Evolutionary conservation across 2,329 filamentous ascomycete species (phyloP), one percentile per base, ranked within the genome.

Genomic region (Aureobasidium sp.): DNA sequence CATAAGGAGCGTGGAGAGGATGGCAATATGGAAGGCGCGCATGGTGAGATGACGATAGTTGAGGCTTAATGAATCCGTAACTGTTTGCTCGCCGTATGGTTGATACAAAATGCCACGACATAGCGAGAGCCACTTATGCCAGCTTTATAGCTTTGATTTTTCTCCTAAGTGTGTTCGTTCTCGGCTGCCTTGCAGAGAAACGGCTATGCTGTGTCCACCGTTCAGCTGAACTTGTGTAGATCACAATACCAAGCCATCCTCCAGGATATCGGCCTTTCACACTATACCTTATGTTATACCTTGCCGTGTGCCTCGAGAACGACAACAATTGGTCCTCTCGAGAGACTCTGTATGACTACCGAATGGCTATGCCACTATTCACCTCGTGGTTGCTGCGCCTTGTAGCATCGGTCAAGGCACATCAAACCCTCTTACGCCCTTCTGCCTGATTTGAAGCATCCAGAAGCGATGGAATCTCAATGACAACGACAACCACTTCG

Each of bases 161-260:
- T 9, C 15, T n/a, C 22, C 42, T 11, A 45, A 14, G 15, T 12
- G 6, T 47, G 12, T 29, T 42, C 7, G 37, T 12, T 12, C 14
- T 12, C 19, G 24, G 31, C 29, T 15, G 2, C 24, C 3, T 56
- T 17, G 37, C 5, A 22, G n/a, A 19, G 11, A 11, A 56, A 56
- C 27, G 52, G 39, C 4, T 9, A 11, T 56, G 24, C n/a, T 45
- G 19, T 14, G 7, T 29, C 17, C 2, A 33, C 9, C 52, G 52
- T 45, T 22, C 39, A 44, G 52, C 52, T 56, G 52, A 56, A 44
- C 15, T 33, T 44, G 9, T 33, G 52, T 15, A 31, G 52, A 56
- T 56, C 52, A 17, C 27, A 44, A 56, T 56, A 56, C 52, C 33
- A 42, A 56, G 52, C 11, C n/a, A 56, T 56, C 39, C 40, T 44